A percentile compares a stretch with the other conserved stretches of the same genome.
phyloP scores from a whole-genome alignment of 345 rosid species.

The Sisymbrium altissimum region DNA sequence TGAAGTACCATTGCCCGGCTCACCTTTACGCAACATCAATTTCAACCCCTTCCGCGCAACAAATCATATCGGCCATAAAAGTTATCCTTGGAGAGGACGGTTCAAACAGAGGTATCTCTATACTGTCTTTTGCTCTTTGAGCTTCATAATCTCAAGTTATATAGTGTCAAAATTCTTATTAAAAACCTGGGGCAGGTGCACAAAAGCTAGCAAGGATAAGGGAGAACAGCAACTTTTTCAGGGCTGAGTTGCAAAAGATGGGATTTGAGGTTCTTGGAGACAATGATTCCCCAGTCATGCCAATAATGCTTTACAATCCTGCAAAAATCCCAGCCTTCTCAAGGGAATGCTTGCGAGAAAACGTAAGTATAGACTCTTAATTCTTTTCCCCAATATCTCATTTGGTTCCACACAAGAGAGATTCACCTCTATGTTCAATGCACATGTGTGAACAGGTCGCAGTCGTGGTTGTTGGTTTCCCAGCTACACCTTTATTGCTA shows the following conservation, averaged over 20 bases:
- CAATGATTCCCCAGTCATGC: constrained; percentile 97
- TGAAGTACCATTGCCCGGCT: constrained; percentile 78
- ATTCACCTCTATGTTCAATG: background rate
- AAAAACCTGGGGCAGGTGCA: constrained; percentile 51
- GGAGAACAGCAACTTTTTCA: constrained; percentile 89
- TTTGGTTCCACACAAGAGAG: background rate
- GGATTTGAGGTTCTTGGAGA: constrained; percentile 99
- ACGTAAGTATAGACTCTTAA: constrained; percentile 39
- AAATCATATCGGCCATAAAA: constrained; percentile 76
- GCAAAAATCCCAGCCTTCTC: constrained; percentile 98
- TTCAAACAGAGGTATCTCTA: constrained; percentile 69
- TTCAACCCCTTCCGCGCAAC: constrained; percentile 89
- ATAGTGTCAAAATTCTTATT: background rate
- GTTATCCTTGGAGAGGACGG: constrained; percentile 97
- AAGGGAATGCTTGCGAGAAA: constrained; percentile 74
- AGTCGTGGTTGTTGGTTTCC: constrained; percentile 61
- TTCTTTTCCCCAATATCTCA: background rate
- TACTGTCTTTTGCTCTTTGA: background rate
- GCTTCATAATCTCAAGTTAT: background rate
- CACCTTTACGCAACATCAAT: constrained; percentile 94
- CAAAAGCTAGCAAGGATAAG: constrained; percentile 87
- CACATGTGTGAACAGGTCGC: constrained; percentile 39
- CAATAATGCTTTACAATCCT: constrained; percentile 97
- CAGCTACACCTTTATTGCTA: constrained; percentile 68
- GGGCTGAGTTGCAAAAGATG: constrained; percentile 89